Evolutionary conservation across 371 early-diverging fungal genomes (phyloP).

Genomic region (Mortierella sp.): DNA sequence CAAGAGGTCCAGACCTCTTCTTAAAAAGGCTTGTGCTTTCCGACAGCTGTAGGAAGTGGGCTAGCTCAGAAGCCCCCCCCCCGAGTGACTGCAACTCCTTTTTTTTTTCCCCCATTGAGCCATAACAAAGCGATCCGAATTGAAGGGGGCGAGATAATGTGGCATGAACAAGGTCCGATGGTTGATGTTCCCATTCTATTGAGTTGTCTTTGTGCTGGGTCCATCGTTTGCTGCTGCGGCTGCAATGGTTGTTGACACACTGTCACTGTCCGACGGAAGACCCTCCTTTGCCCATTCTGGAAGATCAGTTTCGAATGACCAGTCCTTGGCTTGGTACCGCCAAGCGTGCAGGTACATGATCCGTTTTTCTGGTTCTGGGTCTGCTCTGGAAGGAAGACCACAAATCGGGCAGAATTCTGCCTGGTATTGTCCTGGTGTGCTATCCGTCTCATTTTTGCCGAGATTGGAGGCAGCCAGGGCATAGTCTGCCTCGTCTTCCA

Average conservation of each 20-base stretch:
- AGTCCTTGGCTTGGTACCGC: conserved; percentile 74
- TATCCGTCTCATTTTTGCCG: neutral
- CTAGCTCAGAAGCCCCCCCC: too few species aligned
- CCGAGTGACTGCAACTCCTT: too few species aligned
- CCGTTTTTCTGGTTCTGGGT: conserved; percentile 76
- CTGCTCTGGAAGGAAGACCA: conserved; percentile 54
- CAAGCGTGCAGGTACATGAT: conserved; percentile 88
- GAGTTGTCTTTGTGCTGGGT: too few species aligned
- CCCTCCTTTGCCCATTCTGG: conserved; percentile 81
- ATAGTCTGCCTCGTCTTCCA: conserved; percentile 43
- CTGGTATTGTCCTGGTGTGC: conserved; percentile 5
- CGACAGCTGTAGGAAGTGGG: too few species aligned
- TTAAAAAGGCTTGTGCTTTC: too few species aligned
- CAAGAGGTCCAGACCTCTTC: too few species aligned
- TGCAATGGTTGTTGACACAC: neutral
- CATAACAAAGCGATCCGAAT: too few species aligned
- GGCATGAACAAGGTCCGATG: too few species aligned
- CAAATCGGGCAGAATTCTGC: conserved; percentile 45
- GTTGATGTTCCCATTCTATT: too few species aligned
- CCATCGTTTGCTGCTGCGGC: too few species aligned
- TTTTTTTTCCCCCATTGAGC: too few species aligned
- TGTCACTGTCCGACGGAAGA: neutral
- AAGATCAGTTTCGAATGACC: conserved; percentile 79
- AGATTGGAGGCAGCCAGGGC: conserved; percentile 18
- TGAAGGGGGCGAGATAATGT: too few species aligned